These are phyloP conservation scores for Aspergillus sp. DNA, from an alignment of 2,329 filamentous ascomycete genomes.

Conservation along the genomic window DNA sequence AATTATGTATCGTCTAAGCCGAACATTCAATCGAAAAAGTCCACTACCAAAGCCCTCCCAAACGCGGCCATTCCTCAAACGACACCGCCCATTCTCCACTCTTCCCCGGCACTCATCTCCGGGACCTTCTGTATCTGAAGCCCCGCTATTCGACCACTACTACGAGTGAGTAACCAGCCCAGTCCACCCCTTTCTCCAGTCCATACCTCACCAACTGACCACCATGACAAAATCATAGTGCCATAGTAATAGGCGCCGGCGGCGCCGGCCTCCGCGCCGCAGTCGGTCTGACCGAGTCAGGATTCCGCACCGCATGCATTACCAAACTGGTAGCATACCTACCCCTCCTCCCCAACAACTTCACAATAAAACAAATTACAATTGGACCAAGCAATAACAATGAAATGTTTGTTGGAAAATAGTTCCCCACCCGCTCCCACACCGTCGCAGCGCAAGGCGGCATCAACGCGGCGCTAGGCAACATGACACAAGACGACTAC, in stretches of 20 bases:
- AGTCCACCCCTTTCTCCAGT: background rate
- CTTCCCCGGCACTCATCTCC: background rate
- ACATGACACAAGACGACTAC: slow-evolving; percentile 9
- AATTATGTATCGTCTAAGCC: background rate
- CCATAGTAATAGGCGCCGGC: slow-evolving; percentile 22
- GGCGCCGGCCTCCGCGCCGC: slow-evolving; percentile 23
- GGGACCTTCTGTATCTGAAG: background rate
- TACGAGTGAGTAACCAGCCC: background rate
- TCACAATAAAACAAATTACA: too few species aligned
- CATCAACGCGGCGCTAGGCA: slow-evolving; percentile 10
- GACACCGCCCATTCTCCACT: background rate
- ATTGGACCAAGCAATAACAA: background rate
- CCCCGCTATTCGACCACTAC: background rate
- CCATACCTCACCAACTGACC: background rate
- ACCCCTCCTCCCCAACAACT: background rate
- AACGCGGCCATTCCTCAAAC: too few species aligned
- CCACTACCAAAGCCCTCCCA: background rate
- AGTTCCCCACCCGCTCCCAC: slow-evolving; percentile 26
- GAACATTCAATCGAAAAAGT: background rate
- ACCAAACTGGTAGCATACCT: slow-evolving; percentile 16
- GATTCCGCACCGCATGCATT: slow-evolving; percentile 24
- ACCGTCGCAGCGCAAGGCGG: slow-evolving; percentile 14
- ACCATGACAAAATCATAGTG: slow-evolving; percentile 9
- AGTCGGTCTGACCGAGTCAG: slow-evolving; percentile 22
- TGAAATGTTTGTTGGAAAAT: background rate